Base-by-base conservation (phyloP, 306 rosid species). In the Gastrolobium villosum region DNA sequence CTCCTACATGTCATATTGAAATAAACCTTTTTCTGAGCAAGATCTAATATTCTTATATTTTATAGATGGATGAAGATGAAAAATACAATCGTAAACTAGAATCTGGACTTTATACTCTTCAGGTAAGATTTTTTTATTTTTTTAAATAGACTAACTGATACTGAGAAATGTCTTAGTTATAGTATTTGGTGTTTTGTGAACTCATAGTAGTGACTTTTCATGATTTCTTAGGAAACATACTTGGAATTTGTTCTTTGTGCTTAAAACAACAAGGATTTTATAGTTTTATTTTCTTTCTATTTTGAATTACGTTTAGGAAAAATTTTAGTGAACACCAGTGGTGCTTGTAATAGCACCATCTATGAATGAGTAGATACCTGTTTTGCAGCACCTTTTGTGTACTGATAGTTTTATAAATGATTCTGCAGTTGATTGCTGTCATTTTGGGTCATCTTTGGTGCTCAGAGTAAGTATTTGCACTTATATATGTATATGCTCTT, bases 61-160 rank as follows among this genome's bases (percentile, higher is more conserved):
- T 81, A 52, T 83, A 94, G 99, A 87, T 94, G 92, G 97, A 94
- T 74, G 99, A 92, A 52, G 99, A 94, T 65, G 97, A 94, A 72
- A 94, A 86, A 87, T 94, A 94, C 91, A 94, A 92, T 36, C 91
- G 93, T 40, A 94, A 87, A 77, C 88, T 94, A 72, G 99, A 94
- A 80, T 87, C 99, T 83, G 97, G 99, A 72, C 99, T 94, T 77
- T 94, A 92, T 79, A 94, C 97, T 39, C 95, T 94, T 78, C 99
- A 94, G 95, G 99, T 88, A 73, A 80, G 85, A 56, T 11, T 76
- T 77, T 61, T 49, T 7, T 64, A 2, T 13, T 48, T 40, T 59
- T 13, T 66, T 74, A 65, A 81, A 53, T 69, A 5, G 28, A 40
- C 14, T 32, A 54, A 30, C 10, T 20, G 59, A 45, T 70, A 54